Conservation (phyloP, 495 filamentous ascomycete species). For the Evernia prunastri region DNA sequence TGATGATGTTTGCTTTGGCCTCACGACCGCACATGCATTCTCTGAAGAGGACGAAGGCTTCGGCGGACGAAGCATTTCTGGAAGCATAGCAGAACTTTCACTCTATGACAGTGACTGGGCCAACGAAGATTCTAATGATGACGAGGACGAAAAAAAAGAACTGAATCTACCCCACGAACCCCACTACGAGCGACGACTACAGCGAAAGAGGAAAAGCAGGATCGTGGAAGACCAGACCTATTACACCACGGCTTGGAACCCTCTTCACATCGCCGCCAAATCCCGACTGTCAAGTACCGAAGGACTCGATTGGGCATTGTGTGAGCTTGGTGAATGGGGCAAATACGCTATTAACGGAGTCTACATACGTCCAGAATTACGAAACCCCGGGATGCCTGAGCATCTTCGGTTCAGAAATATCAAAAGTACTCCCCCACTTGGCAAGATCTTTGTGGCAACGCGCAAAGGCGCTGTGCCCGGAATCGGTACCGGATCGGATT, state of each 20-base stretch:
- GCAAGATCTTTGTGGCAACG: constrained; percentile 5
- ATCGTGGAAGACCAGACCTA: not conserved
- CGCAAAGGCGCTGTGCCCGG: not conserved
- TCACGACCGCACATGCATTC: constrained; percentile 10
- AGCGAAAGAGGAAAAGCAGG: not conserved
- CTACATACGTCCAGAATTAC: not conserved
- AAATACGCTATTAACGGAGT: constrained; percentile 11
- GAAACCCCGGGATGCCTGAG: not conserved
- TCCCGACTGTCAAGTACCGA: not conserved
- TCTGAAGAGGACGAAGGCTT: constrained; percentile 3
- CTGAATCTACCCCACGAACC: not conserved
- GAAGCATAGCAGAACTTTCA: not conserved
- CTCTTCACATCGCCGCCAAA: constrained; percentile 1
- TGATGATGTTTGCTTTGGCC: constrained; percentile 6
- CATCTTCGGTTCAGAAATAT: constrained; percentile 5
- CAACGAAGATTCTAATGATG: not conserved
- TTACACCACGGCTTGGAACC: constrained; percentile 6
- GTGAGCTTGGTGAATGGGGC: constrained; percentile 5
- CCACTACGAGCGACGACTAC: not conserved
- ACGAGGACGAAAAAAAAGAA: not conserved
- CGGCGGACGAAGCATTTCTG: not conserved
- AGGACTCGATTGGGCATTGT: constrained; percentile 11
- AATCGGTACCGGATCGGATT: constrained; percentile 2
- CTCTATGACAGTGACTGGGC: constrained; percentile 10
- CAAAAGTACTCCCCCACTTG: constrained; percentile 3